These are phyloP conservation scores for Ecytonucleospora hepatopenaei DNA, from an alignment of 371 early-diverging fungal genomes.

Conservation along the genomic window DNA sequence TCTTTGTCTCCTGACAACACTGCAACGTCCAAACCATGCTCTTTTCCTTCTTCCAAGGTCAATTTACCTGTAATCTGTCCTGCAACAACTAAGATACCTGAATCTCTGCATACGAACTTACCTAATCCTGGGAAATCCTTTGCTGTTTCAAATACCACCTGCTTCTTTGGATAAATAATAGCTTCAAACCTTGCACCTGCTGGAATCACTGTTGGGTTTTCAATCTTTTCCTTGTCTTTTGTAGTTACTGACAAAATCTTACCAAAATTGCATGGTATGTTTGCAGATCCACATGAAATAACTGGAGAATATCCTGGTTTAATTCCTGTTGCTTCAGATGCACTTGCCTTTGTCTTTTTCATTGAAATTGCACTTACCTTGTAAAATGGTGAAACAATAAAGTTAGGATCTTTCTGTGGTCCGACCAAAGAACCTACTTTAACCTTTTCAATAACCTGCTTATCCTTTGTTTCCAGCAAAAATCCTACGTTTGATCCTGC, in stretches of 20 bases:
- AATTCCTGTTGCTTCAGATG: slow-evolving; percentile 37
- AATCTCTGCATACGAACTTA: slow-evolving; percentile 55
- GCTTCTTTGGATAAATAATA: slow-evolving; percentile 50
- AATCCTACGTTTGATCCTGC: slow-evolving; percentile 55
- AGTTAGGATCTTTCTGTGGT: slow-evolving; percentile 29
- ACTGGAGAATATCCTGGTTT: slow-evolving; percentile 51
- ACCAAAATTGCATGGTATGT: slow-evolving; percentile 46
- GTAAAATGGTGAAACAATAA: slow-evolving; percentile 20
- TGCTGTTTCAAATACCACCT: slow-evolving; percentile 44
- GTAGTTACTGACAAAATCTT: slow-evolving; percentile 37
- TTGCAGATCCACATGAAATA: slow-evolving; percentile 48
- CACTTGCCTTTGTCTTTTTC: slow-evolving; percentile 37
- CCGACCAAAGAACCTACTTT: slow-evolving; percentile 51
- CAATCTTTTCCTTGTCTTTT: slow-evolving; percentile 8
- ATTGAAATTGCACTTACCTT: not conserved
- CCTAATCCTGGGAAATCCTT: slow-evolving; percentile 47
- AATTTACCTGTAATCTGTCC: slow-evolving; percentile 27
- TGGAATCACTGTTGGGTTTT: slow-evolving; percentile 14
- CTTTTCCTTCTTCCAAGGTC: slow-evolving; percentile 4
- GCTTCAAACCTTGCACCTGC: slow-evolving; percentile 31
- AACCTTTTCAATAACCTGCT: slow-evolving; percentile 35
- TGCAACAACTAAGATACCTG: slow-evolving; percentile 46
- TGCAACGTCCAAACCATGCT: slow-evolving; percentile 7
- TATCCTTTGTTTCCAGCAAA: slow-evolving; percentile 39
- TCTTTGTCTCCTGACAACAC: slow-evolving; percentile 17